These are phyloP conservation scores for Fusarium sp. DNA, from an alignment of 2,329 filamentous ascomycete species.

Conservation along the genomic window DNA sequence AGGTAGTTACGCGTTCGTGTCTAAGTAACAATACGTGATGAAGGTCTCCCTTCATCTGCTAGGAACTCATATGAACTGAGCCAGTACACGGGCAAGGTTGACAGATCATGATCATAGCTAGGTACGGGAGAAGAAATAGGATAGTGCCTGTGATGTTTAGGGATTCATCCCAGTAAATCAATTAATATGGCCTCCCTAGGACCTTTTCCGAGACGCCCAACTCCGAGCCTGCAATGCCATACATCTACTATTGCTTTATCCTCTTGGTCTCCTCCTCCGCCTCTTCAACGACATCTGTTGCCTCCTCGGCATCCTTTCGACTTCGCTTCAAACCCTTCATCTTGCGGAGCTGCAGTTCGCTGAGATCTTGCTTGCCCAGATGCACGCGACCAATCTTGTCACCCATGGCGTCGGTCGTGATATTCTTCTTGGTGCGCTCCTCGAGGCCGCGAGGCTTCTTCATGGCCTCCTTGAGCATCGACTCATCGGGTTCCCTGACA, in stretches of 20 bases:
- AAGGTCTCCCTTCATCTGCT: not conserved
- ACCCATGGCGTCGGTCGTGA: conserved; percentile 90
- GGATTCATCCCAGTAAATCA: conserved; percentile 44
- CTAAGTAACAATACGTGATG: too few relatives aligned
- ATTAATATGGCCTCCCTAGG: conserved; percentile 48
- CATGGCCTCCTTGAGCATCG: conserved; percentile 90
- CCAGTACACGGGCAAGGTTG: not conserved
- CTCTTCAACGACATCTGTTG: conserved; percentile 60
- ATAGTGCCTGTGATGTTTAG: conserved; percentile 17
- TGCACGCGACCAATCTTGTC: conserved; percentile 98
- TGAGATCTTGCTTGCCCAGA: conserved; percentile 89
- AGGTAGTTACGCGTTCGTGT: not conserved
- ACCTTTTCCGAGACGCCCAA: conserved; percentile 54
- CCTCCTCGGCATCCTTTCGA: conserved; percentile 70
- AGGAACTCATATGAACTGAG: not conserved
- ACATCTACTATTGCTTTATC: conserved; percentile 52
- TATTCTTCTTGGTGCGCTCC: conserved; percentile 95
- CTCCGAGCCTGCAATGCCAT: conserved; percentile 47
- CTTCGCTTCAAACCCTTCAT: conserved; percentile 98
- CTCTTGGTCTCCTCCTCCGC: conserved; percentile 60
- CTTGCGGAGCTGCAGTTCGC: conserved; percentile 92
- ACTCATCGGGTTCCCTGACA: conserved; percentile 81
- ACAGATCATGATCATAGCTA: not conserved
- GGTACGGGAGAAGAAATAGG: not conserved
- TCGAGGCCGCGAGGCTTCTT: conserved; percentile 83